Evolutionary conservation across 2,329 filamentous ascomycete genomes (phyloP).

Genomic region (Coccinonectria pachysandricola): DNA sequence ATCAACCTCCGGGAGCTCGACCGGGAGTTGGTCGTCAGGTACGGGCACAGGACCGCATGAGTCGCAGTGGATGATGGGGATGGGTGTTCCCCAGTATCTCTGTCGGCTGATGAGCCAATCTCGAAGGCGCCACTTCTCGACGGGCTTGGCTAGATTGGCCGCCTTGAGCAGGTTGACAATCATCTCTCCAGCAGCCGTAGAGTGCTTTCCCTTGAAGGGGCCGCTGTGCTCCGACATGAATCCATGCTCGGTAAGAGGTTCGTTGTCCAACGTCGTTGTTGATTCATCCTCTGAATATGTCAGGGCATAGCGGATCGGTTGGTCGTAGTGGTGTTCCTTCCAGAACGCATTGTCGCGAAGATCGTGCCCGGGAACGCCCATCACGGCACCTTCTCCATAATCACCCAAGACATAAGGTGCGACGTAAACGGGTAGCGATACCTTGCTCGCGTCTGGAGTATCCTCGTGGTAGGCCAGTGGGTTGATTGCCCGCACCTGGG

Average conservation of each 20-base stretch:
- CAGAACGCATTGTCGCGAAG: constrained; percentile 70
- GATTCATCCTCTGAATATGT: constrained; percentile 38
- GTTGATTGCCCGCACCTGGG: constrained; percentile 51
- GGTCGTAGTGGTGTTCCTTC: constrained; percentile 53
- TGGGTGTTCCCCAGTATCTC: constrained; percentile 83
- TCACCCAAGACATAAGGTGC: constrained; percentile 78
- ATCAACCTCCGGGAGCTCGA: constrained; percentile 60
- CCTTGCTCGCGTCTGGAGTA: constrained; percentile 39
- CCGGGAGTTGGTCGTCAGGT: constrained; percentile 64
- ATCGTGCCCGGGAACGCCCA: constrained; percentile 87
- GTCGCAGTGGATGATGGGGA: constrained; percentile 75
- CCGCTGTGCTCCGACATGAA: constrained; percentile 57
- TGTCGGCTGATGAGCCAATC: constrained; percentile 93
- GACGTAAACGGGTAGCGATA: constrained; percentile 63
- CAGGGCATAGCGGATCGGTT: constrained; percentile 55
- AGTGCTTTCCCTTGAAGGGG: constrained; percentile 52
- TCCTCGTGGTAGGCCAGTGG: constrained; percentile 49
- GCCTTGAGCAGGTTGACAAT: constrained; percentile 48
- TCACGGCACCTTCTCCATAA: constrained; percentile 79
- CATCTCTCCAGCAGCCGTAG: constrained; percentile 48
- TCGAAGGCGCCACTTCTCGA: constrained; percentile 68
- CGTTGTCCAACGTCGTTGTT: constrained; percentile 30
- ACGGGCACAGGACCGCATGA: constrained; percentile 73
- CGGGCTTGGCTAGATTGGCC: constrained; percentile 47
- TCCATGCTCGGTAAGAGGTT: constrained; percentile 56